phyloP scores from a whole-genome alignment of 148 eudicot species.

The Chenopodium berlandieri region DNA sequence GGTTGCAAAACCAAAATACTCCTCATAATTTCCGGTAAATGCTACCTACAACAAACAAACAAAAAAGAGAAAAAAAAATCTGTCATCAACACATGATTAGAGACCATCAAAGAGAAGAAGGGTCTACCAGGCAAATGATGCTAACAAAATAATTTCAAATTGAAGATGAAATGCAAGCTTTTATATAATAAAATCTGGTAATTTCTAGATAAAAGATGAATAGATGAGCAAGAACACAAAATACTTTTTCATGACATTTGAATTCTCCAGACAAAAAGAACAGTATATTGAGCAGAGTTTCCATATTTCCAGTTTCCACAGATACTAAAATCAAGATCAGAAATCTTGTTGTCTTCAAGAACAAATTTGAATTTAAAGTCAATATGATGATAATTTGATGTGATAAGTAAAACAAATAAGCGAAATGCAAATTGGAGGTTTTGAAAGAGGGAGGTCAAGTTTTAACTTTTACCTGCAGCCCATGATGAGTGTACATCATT shows the following conservation, averaged over 20 bases:
- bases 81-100: no score
- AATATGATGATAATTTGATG: neutral
- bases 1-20: conserved; percentile 83
- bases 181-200: neutral
- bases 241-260: neutral
- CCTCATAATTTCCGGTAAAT: conserved; percentile 90
- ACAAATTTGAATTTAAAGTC: neutral
- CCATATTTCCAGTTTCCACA: neutral
- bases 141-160: neutral
- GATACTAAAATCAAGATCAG: neutral
- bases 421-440: neutral
- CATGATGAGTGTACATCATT: conserved; percentile 99
- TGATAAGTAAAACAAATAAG: neutral
- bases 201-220: neutral
- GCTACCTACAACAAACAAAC: conserved; percentile 40
- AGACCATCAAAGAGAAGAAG: neutral
- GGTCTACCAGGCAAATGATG: neutral
- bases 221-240: neutral
- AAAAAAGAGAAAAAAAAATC: no score
- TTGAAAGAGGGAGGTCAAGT: neutral
- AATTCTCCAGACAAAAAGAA: neutral
- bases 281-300: neutral
- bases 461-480: conserved; percentile 82
- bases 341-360: neutral
- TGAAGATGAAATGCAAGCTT: neutral